Conservation (phyloP, 306 rosid species). For the Quercus bicolor region DNA sequence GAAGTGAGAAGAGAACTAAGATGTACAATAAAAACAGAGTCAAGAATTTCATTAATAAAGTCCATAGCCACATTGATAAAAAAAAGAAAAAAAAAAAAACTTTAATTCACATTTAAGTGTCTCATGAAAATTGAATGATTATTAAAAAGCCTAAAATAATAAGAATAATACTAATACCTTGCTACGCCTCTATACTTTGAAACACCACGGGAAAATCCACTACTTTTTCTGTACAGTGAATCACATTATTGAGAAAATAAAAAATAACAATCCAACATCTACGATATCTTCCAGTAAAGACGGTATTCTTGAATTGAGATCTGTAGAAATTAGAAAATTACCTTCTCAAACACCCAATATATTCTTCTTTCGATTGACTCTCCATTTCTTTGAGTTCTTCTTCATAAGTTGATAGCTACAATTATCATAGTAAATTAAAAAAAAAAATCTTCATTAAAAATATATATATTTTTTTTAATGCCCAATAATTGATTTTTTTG, state of each 20-base stretch:
- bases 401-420: constrained; percentile 59
- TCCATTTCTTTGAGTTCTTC: constrained; percentile 77
- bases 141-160: not conserved
- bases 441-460: no score
- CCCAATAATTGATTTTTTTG: no score
- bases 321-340: constrained; percentile 1
- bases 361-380: constrained; percentile 83
- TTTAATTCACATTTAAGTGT: not conserved
- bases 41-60: no score
- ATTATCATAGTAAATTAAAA: not conserved
- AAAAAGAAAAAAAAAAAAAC: not conserved
- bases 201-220: constrained; percentile 96
- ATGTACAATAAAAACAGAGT: no score
- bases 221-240: constrained; percentile 65
- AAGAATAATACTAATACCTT: constrained; percentile 37
- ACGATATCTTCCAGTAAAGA: not conserved
- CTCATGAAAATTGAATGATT: not conserved
- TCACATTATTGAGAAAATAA: not conserved
- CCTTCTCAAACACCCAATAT: constrained; percentile 92
- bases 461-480: no score
- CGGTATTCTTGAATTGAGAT: not conserved
- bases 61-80: not conserved
- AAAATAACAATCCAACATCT: not conserved
- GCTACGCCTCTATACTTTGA: constrained; percentile 97
- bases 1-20: no score